Evolutionary conservation across 140 eudicot genomes (phyloP), one percentile per base, ranked within the genome.

Genomic region (Erigeron philadelphicus): DNA sequence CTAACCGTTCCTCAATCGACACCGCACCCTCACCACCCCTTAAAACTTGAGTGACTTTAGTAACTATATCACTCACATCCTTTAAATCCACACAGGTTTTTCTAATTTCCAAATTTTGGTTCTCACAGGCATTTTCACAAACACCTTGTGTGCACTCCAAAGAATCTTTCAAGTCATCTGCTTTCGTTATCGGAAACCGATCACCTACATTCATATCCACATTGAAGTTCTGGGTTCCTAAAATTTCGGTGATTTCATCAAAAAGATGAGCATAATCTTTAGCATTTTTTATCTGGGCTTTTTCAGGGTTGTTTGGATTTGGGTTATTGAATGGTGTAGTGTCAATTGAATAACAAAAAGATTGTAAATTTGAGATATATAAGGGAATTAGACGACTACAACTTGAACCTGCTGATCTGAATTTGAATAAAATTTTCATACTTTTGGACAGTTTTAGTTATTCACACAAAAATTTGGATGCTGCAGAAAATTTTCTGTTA

Each of bases 1-100:
- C 91, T 78, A 90, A 78, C 76, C 71, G 72, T 65, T 84, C 79
- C 83, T 85, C 95, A 82, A 90, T 79, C 1, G 77, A 70, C 12
- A 63, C 44, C 52, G 15, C 72, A 66, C 66, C 67, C 66, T 16
- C 76, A 45, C 69, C 81, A 52, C 76, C 68, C 75, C 94, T 70
- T 7, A 90, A 82, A 71, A 84, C 82, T 72, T 70, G 79, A 3
- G 90, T 82, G 58, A 84, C 77, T 80, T 75, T 73, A 19, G 77
- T 82, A 58, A 90, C 89, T 5, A 78, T 21, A 2, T 75, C 71
- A 62, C 87, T 82, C 61, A 82, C 84, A 76, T 83, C 88, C 80
- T 31, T 75, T 31, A 50, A 85, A 61, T 48, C 48, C 75, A 44
- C n/a, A 61, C 23, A 43, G 7, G 31, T 74, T 59, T 43, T 16